phyloP scores from a whole-genome alignment of 208 protist genomes.

The Eutreptiella sp. region DNA sequence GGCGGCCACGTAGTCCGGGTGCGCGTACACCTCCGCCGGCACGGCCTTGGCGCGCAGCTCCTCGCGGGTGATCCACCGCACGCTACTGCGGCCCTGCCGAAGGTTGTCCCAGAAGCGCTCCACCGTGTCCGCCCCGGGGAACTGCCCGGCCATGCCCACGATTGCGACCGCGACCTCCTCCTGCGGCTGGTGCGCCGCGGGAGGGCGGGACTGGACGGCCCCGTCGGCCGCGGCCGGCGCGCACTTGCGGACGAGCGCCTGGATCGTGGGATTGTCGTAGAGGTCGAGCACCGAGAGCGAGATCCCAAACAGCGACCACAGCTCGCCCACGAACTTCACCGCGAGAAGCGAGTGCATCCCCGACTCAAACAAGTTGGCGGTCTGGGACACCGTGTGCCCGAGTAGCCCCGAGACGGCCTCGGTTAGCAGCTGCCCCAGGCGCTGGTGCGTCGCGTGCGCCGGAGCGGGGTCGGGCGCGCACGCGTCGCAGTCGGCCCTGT shows the following conservation, averaged over 20 bases:
- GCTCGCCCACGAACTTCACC: conserved; percentile 1
- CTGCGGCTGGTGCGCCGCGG: conserved; percentile 2
- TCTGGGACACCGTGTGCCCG: not conserved
- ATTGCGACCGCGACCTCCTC: conserved; percentile 12
- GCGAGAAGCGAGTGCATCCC: conserved; percentile 34
- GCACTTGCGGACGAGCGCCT: conserved; percentile 6
- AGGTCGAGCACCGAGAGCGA: conserved; percentile 27
- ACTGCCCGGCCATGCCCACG: conserved; percentile 30
- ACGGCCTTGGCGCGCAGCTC: conserved; percentile 21
- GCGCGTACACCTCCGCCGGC: conserved; percentile 18
- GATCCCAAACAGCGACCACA: not conserved
- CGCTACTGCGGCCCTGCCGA: not conserved
- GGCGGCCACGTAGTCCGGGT: conserved; percentile 21
- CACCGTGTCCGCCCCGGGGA: conserved; percentile 24
- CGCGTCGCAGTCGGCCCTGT: too few relatives aligned
- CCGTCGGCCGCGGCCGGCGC: not conserved
- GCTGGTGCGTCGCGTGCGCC: too few relatives aligned
- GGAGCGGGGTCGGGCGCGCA: too few relatives aligned
- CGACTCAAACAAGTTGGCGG: conserved; percentile 33
- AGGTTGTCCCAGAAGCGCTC: conserved; percentile 31
- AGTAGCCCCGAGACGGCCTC: too few relatives aligned
- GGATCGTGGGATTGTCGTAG: conserved; percentile 21
- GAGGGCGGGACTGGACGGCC: too few relatives aligned
- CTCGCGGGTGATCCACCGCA: conserved; percentile 1
- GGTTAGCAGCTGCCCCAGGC: too few relatives aligned